These are phyloP conservation scores for Litchi chinensis DNA, from an alignment of 345 rosid genomes.

Conservation along the genomic window DNA sequence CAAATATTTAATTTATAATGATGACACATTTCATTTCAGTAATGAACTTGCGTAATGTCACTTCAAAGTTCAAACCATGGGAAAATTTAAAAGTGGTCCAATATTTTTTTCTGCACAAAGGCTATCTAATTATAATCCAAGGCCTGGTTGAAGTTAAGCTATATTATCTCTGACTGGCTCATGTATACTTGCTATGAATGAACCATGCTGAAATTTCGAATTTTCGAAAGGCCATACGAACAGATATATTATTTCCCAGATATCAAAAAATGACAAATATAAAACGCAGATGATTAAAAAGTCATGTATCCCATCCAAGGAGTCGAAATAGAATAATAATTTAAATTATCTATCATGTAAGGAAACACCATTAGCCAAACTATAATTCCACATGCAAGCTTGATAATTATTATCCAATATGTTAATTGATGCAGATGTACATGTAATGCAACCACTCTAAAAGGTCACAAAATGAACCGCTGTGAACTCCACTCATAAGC, in stretches of 20 bases:
- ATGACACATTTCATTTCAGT: constrained; percentile 4
- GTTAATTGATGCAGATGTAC: neutral
- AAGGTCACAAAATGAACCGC: neutral
- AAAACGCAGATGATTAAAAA: neutral
- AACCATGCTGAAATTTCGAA: neutral
- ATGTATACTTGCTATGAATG: no score
- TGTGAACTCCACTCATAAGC: neutral
- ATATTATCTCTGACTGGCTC: neutral
- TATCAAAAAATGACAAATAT: neutral
- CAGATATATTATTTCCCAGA: neutral
- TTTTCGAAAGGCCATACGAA: neutral
- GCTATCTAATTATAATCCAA: neutral
- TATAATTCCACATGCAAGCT: neutral
- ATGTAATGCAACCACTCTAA: neutral
- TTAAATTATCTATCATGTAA: neutral
- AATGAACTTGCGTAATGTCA: constrained; percentile 2
- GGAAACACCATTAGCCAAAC: neutral
- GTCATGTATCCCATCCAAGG: no score
- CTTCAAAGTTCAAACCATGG: neutral
- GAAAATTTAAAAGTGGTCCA: neutral
- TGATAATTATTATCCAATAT: neutral
- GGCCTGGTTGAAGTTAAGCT: neutral
- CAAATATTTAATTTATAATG: neutral
- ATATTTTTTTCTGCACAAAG: neutral
- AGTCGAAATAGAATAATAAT: neutral